These are phyloP conservation scores for Karstenula rhodostoma DNA, from an alignment of 2,329 filamentous ascomycete species.

Conservation along the genomic window DNA sequence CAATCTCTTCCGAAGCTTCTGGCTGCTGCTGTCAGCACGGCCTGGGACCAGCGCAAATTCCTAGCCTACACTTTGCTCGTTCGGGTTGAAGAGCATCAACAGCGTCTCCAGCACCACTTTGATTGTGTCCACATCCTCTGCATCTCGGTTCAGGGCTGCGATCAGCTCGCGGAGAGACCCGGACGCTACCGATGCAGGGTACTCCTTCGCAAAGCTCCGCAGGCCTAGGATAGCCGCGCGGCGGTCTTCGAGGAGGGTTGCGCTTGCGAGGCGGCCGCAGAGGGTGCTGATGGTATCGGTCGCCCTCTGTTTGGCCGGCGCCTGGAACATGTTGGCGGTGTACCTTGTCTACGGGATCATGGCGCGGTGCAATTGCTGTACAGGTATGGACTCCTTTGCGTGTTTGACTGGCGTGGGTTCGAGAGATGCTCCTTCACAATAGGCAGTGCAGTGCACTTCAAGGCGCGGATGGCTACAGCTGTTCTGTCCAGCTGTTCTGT, in stretches of 20 bases:
- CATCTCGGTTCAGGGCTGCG: constrained; percentile 82
- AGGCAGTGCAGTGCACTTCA: neutral
- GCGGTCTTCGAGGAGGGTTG: constrained; percentile 92
- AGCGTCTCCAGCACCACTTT: constrained; percentile 95
- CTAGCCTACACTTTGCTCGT: constrained; percentile 61
- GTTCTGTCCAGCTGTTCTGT: too few species aligned
- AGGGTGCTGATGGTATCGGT: constrained; percentile 92
- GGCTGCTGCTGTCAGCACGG: constrained; percentile 61
- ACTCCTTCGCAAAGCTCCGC: constrained; percentile 94
- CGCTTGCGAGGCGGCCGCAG: constrained; percentile 84
- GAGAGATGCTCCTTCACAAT: neutral
- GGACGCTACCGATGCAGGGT: constrained; percentile 93
- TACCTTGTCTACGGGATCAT: constrained; percentile 31
- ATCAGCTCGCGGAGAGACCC: constrained; percentile 91
- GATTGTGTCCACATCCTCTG: constrained; percentile 93
- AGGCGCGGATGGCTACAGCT: neutral
- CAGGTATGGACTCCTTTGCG: neutral
- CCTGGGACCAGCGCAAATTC: neutral
- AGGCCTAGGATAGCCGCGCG: constrained; percentile 91
- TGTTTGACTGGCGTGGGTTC: neutral
- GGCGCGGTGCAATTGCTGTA: constrained; percentile 11
- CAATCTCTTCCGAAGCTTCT: constrained; percentile 95
- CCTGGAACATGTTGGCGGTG: constrained; percentile 61
- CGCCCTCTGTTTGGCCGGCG: constrained; percentile 94
- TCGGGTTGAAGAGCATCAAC: constrained; percentile 85